phyloP scores from a whole-genome alignment of 768 basidiomycete genomes.

The Auriscalpium microsporum region DNA sequence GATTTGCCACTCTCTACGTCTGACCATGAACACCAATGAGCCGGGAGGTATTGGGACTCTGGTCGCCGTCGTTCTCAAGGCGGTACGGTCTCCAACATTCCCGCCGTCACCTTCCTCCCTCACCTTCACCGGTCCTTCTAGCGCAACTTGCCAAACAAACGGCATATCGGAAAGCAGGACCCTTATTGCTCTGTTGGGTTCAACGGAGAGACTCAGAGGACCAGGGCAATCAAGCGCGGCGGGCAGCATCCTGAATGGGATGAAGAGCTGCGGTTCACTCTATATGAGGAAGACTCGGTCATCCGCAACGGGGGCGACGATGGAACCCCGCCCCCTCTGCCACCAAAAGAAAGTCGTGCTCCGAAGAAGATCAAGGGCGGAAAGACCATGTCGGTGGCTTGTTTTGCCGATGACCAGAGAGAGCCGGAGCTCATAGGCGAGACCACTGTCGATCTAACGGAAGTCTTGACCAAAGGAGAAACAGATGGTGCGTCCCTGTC shows the following conservation, averaged over 20 bases:
- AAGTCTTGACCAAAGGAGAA: constrained; percentile 90
- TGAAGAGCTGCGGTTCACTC: constrained; percentile 89
- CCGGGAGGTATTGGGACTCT: constrained; percentile 84
- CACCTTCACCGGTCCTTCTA: constrained; percentile 21
- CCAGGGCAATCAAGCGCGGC: constrained; percentile 91
- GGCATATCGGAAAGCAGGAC: constrained; percentile 94
- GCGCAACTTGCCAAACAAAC: constrained; percentile 87
- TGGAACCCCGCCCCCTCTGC: constrained; percentile 52
- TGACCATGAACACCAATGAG: constrained; percentile 41
- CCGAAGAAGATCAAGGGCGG: constrained; percentile 57
- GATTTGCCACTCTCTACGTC: not conserved
- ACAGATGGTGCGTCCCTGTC: constrained; percentile 69
- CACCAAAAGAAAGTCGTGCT: constrained; percentile 46
- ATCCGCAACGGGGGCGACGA: constrained; percentile 4
- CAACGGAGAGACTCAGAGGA: constrained; percentile 77
- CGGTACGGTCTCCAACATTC: constrained; percentile 45
- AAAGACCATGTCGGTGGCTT: constrained; percentile 67
- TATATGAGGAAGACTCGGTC: constrained; percentile 67
- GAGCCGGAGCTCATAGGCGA: constrained; percentile 98
- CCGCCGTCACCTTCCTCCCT: constrained; percentile 1
- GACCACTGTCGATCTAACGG: constrained; percentile 75
- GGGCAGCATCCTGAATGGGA: constrained; percentile 99
- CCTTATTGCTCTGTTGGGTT: constrained; percentile 82
- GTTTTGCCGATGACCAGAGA: constrained; percentile 90
- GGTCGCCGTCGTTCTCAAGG: constrained; percentile 88